Evolutionary conservation across 768 basidiomycete species (phyloP).

Genomic region (Chalciporus piperatus): DNA sequence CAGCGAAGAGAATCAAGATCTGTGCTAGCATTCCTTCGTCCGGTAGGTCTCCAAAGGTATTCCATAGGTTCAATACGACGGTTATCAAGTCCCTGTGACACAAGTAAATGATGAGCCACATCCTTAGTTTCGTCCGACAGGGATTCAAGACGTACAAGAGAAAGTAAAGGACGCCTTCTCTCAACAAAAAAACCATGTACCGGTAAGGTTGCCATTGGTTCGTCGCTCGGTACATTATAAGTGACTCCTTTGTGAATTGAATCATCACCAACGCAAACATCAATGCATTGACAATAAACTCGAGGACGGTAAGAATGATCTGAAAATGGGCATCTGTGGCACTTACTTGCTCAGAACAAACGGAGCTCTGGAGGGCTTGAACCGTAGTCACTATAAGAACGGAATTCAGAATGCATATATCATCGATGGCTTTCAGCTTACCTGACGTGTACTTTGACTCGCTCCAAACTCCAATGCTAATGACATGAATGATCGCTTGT

Average conservation of each 20-base stretch:
- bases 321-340: background rate
- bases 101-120: too few relatives aligned
- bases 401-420: background rate
- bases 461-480: background rate
- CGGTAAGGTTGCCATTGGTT: background rate
- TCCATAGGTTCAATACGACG: background rate
- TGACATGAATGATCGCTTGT: background rate
- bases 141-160: background rate
- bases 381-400: background rate
- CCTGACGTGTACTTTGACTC: background rate
- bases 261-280: background rate
- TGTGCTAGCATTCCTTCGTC: background rate
- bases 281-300: background rate
- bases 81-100: background rate
- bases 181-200: background rate
- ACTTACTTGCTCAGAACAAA: background rate
- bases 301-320: background rate
- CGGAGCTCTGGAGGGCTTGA: background rate
- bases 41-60: background rate
- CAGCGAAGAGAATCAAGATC: background rate
- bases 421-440: background rate
- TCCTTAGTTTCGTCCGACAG: background rate
- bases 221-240: background rate
- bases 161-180: background rate
- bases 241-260: background rate